A percentile compares a stretch with the other conserved stretches of the same genome.
Conservation (phyloP, 495 filamentous ascomycete genomes). For the Arthonia radiata region DNA sequence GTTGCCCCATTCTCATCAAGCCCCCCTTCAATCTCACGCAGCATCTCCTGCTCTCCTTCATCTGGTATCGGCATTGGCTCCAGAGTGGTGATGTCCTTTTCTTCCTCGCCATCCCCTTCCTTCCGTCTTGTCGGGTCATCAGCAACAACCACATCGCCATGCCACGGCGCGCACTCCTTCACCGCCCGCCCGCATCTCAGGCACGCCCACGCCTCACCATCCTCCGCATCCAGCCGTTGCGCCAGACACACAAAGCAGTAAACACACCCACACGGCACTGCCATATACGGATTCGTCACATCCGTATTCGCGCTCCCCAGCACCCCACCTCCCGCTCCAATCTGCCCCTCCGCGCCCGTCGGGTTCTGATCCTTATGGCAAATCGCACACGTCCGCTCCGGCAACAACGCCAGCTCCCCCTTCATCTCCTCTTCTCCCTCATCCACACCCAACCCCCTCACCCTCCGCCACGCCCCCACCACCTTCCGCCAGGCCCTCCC, state of each 20-base stretch:
- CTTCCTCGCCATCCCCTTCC: too few species aligned
- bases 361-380: slow-evolving; percentile 86
- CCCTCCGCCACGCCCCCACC: slow-evolving; percentile 30
- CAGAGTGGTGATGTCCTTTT: too few species aligned
- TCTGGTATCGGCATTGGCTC: too few species aligned
- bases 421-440: slow-evolving; percentile 22
- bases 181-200: slow-evolving; percentile 66
- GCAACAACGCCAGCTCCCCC: slow-evolving; percentile 65
- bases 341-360: slow-evolving; percentile 11
- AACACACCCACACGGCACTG: slow-evolving; percentile 70
- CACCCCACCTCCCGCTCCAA: slow-evolving; percentile 31
- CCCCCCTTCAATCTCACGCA: too few species aligned
- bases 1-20: too few species aligned
- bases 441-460: slow-evolving; percentile 14
- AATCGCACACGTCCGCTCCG: slow-evolving; percentile 90
- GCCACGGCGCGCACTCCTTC: slow-evolving; percentile 83
- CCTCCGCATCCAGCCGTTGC: slow-evolving; percentile 67
- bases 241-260: slow-evolving; percentile 98
- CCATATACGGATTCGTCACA: slow-evolving; percentile 88
- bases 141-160: slow-evolving; percentile 72
- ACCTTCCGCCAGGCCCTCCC: slow-evolving; percentile 57
- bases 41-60: too few species aligned
- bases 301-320: slow-evolving; percentile 79
- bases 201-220: slow-evolving; percentile 92
- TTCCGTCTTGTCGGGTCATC: too few species aligned